These are phyloP conservation scores for Pseudocercospora vitis DNA, from an alignment of 2,329 filamentous ascomycete species.

Conservation along the genomic window DNA sequence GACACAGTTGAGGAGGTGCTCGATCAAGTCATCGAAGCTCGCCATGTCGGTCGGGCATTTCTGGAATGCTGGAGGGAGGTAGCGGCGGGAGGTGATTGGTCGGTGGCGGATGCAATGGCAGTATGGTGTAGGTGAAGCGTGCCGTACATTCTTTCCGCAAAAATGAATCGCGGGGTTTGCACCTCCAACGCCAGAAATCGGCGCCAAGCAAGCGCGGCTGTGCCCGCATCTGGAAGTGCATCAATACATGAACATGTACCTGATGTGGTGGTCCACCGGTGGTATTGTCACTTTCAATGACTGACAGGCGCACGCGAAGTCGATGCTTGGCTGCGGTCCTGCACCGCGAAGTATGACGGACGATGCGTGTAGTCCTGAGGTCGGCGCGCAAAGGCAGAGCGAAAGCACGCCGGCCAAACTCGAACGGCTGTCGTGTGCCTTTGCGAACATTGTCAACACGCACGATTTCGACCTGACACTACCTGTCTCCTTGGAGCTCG, in stretches of 20 bases:
- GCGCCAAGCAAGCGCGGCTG: no score
- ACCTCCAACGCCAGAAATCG: no score
- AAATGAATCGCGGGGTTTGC: no score
- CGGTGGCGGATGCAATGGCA: neutral
- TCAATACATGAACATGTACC: neutral
- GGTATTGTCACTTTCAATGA: neutral
- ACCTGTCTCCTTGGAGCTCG: conserved; percentile 3
- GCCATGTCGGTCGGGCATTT: conserved; percentile 27
- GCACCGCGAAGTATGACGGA: neutral
- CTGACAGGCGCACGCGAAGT: no score
- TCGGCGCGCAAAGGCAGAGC: neutral
- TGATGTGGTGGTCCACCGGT: neutral
- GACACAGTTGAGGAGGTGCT: conserved; percentile 59
- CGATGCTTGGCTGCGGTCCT: no score
- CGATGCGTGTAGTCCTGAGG: no score
- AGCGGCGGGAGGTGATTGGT: conserved; percentile 1
- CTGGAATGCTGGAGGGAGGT: neutral
- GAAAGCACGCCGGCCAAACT: neutral
- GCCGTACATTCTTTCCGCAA: no score
- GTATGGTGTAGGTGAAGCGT: neutral
- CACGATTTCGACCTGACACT: conserved; percentile 6
- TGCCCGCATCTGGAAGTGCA: no score
- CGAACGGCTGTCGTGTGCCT: conserved; percentile 8
- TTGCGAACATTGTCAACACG: conserved; percentile 9
- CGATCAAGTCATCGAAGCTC: conserved; percentile 58